Evolutionary conservation across 352 stramenopile genomes (phyloP).

Genomic region (Globisporangium iwayamae): DNA sequence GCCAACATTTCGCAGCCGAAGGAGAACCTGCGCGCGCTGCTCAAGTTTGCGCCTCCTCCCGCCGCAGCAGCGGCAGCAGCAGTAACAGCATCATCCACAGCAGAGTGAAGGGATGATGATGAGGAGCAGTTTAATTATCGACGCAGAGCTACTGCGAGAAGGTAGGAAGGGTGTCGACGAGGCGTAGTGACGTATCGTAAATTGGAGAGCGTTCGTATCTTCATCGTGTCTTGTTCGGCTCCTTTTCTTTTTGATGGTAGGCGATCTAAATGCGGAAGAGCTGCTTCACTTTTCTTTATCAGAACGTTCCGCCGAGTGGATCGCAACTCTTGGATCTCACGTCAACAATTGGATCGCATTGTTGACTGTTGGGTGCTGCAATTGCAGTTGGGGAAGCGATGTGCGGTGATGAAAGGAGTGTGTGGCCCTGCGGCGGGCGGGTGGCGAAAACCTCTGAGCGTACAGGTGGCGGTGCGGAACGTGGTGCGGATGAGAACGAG

Average conservation of each 20-base stretch:
- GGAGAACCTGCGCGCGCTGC: constrained; percentile 60
- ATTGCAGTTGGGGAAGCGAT: too few species aligned
- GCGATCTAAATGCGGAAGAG: not conserved
- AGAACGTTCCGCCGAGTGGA: not conserved
- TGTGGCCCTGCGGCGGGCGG: not conserved
- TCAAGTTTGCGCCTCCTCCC: constrained; percentile 23
- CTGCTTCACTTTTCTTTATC: not conserved
- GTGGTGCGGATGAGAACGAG: not conserved
- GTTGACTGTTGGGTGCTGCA: not conserved
- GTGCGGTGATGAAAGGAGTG: not conserved
- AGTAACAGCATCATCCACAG: not conserved
- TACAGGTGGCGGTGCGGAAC: not conserved
- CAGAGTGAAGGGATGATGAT: not conserved
- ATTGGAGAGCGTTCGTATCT: not conserved
- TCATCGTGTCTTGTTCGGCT: not conserved
- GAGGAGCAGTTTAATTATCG: constrained; percentile 2
- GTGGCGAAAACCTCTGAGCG: not conserved
- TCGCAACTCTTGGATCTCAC: not conserved
- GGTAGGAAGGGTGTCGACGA: not conserved
- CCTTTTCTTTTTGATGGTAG: not conserved
- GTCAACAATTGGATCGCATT: not conserved
- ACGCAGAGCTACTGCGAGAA: not conserved
- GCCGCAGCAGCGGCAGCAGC: not conserved
- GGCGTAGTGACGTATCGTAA: not conserved
- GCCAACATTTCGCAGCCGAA: constrained; percentile 55